Conservation (phyloP, 495 filamentous ascomycete genomes). For the Melanomma pulvis-pyrius region DNA sequence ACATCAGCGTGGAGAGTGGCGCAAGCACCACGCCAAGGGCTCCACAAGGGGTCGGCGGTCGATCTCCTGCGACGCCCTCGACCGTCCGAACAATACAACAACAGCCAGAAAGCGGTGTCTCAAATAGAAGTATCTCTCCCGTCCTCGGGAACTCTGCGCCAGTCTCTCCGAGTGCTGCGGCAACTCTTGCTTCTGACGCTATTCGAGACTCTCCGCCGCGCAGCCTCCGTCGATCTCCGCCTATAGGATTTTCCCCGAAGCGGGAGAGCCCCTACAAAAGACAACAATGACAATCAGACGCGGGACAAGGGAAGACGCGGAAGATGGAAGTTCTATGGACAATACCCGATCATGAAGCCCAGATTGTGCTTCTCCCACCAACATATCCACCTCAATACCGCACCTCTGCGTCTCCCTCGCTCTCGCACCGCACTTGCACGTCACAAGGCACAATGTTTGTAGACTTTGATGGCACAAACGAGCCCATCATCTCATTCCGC, state of each 20-base stretch:
- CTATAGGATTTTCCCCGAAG: constrained; percentile 17
- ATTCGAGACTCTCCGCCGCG: constrained; percentile 17
- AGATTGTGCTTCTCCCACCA: constrained; percentile 24
- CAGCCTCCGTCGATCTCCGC: constrained; percentile 28
- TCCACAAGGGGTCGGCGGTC: constrained; percentile 26
- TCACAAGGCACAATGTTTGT: neutral
- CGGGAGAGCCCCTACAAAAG: constrained; percentile 21
- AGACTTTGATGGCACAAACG: neutral
- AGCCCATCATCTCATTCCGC: neutral
- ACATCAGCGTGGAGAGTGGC: constrained; percentile 30
- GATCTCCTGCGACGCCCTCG: constrained; percentile 34
- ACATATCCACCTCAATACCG: neutral
- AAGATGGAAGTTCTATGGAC: constrained; percentile 33
- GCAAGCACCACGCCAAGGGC: constrained; percentile 36
- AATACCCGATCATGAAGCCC: constrained; percentile 23
- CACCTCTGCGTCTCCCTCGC: neutral
- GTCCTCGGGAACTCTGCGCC: constrained; percentile 22
- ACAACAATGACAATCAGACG: constrained; percentile 23
- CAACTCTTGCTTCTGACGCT: constrained; percentile 23
- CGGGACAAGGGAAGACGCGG: constrained; percentile 10
- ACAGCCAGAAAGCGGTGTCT: constrained; percentile 32
- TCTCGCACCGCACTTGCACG: neutral
- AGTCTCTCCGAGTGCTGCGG: constrained; percentile 28
- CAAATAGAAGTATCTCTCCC: constrained; percentile 26
- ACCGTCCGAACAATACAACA: constrained; percentile 31